Conservation (phyloP, 257 asterid genomes). For the Solanum okadae region DNA sequence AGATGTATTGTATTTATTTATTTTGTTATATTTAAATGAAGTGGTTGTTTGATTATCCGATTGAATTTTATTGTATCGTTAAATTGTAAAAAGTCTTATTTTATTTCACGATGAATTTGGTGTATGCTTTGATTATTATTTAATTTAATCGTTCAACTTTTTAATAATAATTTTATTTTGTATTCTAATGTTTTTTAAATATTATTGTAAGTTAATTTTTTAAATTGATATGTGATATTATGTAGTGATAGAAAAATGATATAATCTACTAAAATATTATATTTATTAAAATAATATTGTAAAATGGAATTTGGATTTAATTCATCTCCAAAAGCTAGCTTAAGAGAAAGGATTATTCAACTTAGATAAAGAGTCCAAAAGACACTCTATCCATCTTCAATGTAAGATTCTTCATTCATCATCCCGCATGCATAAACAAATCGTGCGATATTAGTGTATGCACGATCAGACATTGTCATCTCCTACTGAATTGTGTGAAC, state of each 20-base stretch:
- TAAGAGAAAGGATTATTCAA: background rate
- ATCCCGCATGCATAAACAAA: background rate
- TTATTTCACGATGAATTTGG: background rate
- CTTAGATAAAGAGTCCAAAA: background rate
- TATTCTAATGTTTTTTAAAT: background rate
- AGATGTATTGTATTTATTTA: too few species aligned
- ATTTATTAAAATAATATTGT: accelerated
- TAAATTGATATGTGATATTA: background rate
- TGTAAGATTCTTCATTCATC: background rate
- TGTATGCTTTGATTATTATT: background rate
- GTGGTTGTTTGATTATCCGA: background rate
- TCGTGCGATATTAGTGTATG: too few species aligned
- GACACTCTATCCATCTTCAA: background rate
- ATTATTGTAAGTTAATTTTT: background rate
- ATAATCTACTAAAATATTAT: background rate
- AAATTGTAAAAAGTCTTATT: background rate
- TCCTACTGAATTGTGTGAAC: too few species aligned
- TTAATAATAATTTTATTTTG: too few species aligned
- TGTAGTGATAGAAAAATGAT: background rate
- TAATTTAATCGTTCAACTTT: too few species aligned
- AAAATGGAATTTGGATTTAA: background rate
- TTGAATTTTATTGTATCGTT: background rate
- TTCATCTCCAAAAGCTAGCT: background rate
- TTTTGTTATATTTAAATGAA: background rate
- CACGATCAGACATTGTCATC: background rate